Base-by-base conservation (phyloP, 441 rosid species). In the Omphalea diandra region DNA sequence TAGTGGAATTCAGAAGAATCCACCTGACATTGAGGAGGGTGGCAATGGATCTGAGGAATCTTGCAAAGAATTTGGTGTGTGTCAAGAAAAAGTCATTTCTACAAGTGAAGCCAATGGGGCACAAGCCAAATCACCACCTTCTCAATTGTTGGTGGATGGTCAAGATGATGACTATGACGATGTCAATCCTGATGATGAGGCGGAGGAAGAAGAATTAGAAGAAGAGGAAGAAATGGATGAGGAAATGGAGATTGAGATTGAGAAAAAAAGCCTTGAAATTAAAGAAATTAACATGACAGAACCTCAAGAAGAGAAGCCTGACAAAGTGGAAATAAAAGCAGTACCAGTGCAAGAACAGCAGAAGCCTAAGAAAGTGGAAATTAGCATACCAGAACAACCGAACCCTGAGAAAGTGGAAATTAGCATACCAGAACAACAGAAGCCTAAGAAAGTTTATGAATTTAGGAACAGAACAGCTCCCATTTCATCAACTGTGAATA, bases 61-160 rank as follows among this genome's bases (percentile, higher is more conserved):
- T 43, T 81, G 79, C 53, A 76, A 77, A 24, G 93, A 83, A 64
- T 71, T 88, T 27, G 83, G 77, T 63, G 82, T 84, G 8, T 85
- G 88, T 68, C 74, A 85, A 76, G 94, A 86, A 66, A 83, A 71
- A 64, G 72, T 69, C 40, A 79, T 85, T 71, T 67, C 87, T 12
- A 72, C 56, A 47, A 47, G 53, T 32, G 73, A 70, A 24, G 44
- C 40, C 59, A 56, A 29, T 31, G 69, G 18, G 69, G 65, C 44
- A 44, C 22, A n/a, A 27, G 14, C 29, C 68, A 66, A 75, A 65
- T 36, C 74, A 29, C 46, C 74, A 29, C 46, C 53, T 43, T 66
- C 57, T n/a, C 27, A 68, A 67, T 35, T 17, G 3, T 38, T 66
- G 49, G 7, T 53, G 43, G 24, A 41, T 56, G 17, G 47, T 47